Evolutionary conservation across 495 filamentous ascomycete species (phyloP), one percentile per base, ranked within the genome.

Genomic region (Elaphomyces granulatus): DNA sequence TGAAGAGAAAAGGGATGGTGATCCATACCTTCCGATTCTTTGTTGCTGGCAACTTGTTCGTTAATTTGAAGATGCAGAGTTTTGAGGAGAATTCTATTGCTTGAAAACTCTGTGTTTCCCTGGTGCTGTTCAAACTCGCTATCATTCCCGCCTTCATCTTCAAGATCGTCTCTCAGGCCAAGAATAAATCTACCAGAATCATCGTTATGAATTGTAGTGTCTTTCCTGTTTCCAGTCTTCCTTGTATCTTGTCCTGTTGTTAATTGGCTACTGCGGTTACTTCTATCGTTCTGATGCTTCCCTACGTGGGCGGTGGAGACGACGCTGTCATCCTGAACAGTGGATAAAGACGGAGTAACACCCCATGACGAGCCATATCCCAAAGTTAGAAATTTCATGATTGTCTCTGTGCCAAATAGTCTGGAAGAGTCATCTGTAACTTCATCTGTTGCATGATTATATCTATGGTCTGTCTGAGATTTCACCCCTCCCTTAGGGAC

Each of bases 161-260:
- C 56, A 1, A 59, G 36, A 32, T 77, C 67, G 10, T 81, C 78
- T 40, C 68, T 67, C 3, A 87, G 63, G 2, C 84, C 84, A 41
- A 92, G 71, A 8, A 87, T 58, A 48, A 78, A 92, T 40, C 72
- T 71, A 4, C 81, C 83, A 12, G 40, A 42, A 37, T 55, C 16
- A 10, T 36, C 32, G 21, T 44, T 48, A 17, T 43, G 23, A 28
- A 12, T 6, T 6, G 12, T 28, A 28, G 6, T 12, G 23, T 6
- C 6, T 28, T 12, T 28, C 23, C 23, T 6, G 6, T 6, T 6
- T 6, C 6, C 12, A 6, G 6, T 28, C 6, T 6, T 6, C 6
- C 6, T 6, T 6, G 12, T 12, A 6, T 12, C 23, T 6, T 6
- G 6, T 28, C 6, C 23, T 12, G 23, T 6, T 6, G 12, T 6